Conservation (phyloP, 352 stramenopile genomes). For the Globisporangium irregulare region DNA sequence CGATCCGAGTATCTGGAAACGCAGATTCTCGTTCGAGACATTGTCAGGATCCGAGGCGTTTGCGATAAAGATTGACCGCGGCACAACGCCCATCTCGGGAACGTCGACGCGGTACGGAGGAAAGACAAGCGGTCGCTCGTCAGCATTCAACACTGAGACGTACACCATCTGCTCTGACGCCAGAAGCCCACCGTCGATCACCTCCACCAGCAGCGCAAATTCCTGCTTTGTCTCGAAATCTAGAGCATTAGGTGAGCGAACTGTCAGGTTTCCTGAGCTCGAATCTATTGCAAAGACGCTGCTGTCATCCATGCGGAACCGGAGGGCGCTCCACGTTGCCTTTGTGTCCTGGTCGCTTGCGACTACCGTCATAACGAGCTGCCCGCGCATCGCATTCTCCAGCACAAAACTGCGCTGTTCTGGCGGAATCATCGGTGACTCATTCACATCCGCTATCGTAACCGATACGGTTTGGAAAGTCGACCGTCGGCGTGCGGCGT, state of each 20-base stretch:
- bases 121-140: constrained; percentile 3
- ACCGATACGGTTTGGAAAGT: constrained; percentile 7
- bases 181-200: constrained; percentile 29
- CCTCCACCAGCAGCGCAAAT: constrained; percentile 22
- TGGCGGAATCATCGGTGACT: not conserved
- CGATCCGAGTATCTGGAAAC: constrained; percentile 20
- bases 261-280: constrained; percentile 13
- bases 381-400: constrained; percentile 6
- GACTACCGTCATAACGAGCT: not conserved
- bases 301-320: constrained; percentile 8
- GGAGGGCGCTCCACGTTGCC: not conserved
- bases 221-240: constrained; percentile 30
- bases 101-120: constrained; percentile 4
- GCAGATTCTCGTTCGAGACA: constrained; percentile 28
- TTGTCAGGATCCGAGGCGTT: constrained; percentile 50
- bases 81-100: constrained; percentile 37
- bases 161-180: constrained; percentile 20
- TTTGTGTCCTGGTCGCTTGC: constrained; percentile 9
- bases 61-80: constrained; percentile 34
- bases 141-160: constrained; percentile 19
- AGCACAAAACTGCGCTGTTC: constrained; percentile 3
- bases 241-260: constrained; percentile 16
- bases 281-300: constrained; percentile 14
- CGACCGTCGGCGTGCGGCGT: not conserved
- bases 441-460: constrained; percentile 9